These are phyloP conservation scores for Debaryomyces coudertii DNA, from an alignment of 1,139 yeast species.

Conservation along the genomic window DNA sequence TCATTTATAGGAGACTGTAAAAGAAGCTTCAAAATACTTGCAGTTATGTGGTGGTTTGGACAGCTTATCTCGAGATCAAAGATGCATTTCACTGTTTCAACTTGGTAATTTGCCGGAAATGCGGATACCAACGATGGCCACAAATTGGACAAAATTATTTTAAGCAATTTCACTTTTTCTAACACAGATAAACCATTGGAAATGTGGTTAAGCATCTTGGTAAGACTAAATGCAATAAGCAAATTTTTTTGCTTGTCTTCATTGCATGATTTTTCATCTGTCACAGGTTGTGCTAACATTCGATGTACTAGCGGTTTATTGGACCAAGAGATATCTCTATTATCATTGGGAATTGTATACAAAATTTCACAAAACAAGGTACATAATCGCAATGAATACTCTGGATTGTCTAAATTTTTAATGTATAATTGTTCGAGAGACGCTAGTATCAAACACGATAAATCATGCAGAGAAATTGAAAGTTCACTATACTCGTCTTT, in stretches of 20 bases:
- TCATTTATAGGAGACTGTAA: constrained; percentile 37
- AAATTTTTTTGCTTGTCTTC: constrained; percentile 24
- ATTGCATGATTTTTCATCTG: constrained; percentile 16
- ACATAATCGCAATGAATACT: constrained; percentile 33
- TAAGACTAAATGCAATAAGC: constrained; percentile 47
- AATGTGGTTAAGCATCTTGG: constrained; percentile 46
- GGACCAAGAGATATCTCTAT: constrained; percentile 16
- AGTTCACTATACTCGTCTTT: constrained; percentile 23
- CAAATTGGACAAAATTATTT: constrained; percentile 40
- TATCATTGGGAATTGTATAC: constrained; percentile 49
- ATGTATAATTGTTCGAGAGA: constrained; percentile 39
- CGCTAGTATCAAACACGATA: constrained; percentile 45
- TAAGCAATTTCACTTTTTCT: constrained; percentile 37
- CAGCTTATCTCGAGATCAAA: constrained; percentile 45
- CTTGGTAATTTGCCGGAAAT: constrained; percentile 55
- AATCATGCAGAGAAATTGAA: constrained; percentile 50
- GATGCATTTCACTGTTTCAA: constrained; percentile 60
- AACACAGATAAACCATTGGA: constrained; percentile 25
- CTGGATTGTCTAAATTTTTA: constrained; percentile 22
- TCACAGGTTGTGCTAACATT: constrained; percentile 27
- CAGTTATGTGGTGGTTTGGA: constrained; percentile 55
- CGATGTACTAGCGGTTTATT: constrained; percentile 30
- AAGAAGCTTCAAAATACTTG: constrained; percentile 56
- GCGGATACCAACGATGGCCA: constrained; percentile 52
- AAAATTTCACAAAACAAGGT: constrained; percentile 46